Conservation (phyloP, 1,139 yeast genomes). For the Pichia sp. region DNA sequence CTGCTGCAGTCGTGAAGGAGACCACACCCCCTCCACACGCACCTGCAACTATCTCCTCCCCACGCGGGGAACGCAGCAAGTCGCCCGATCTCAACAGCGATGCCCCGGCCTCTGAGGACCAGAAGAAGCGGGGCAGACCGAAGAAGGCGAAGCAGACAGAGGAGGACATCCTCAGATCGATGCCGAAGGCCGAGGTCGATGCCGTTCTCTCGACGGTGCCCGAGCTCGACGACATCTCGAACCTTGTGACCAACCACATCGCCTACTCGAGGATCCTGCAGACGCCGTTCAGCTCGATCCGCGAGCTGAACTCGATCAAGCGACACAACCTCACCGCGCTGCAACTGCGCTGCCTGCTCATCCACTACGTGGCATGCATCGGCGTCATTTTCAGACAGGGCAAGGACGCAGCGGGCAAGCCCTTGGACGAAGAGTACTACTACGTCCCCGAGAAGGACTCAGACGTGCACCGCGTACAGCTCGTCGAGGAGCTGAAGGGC, state of each 20-base stretch:
- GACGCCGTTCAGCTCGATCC: slow-evolving; percentile 58
- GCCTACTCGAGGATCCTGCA: slow-evolving; percentile 88
- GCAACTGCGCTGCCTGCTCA: slow-evolving; percentile 40
- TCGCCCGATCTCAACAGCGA: not conserved
- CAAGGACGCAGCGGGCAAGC: slow-evolving; percentile 95
- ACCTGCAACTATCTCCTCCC: no score
- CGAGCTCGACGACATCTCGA: slow-evolving; percentile 49
- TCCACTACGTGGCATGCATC: slow-evolving; percentile 50
- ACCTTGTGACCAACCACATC: slow-evolving; percentile 73
- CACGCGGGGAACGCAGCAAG: not conserved
- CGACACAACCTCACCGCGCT: slow-evolving; percentile 35
- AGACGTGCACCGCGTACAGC: slow-evolving; percentile 61
- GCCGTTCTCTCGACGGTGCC: slow-evolving; percentile 30
- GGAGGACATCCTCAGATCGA: slow-evolving; percentile 19
- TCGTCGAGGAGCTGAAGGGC: slow-evolving; percentile 78
- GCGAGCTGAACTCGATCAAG: slow-evolving; percentile 59
- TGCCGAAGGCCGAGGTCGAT: slow-evolving; percentile 23
- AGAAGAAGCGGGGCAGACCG: slow-evolving; percentile 17
- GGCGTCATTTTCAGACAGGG: slow-evolving; percentile 87
- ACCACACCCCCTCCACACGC: no score
- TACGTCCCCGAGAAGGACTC: slow-evolving; percentile 79
- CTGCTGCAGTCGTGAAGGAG: not conserved
- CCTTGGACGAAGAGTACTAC: slow-evolving; percentile 88
- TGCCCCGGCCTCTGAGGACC: not conserved
- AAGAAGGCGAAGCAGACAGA: slow-evolving; percentile 18